phyloP scores from a whole-genome alignment of 306 rosid species.

The Trifolium fragiferum region DNA sequence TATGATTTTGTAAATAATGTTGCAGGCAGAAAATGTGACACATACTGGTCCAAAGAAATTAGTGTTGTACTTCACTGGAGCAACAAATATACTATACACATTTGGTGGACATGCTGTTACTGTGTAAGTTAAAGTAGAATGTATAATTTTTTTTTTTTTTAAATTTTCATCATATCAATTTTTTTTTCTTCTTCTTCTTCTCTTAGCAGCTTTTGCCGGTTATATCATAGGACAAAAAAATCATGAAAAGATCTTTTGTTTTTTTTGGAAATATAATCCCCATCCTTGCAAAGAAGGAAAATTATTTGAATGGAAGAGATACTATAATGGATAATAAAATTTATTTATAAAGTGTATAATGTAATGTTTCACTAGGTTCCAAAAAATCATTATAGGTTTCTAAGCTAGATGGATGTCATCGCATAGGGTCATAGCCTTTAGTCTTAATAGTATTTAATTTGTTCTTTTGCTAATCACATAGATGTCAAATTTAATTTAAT shows the following conservation, averaged over 20 bases:
- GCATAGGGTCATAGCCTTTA: conserved; percentile 35
- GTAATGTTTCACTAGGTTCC: conserved; percentile 37
- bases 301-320: neutral
- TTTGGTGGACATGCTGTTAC: conserved; percentile 99
- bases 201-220: conserved; percentile 59
- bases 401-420: conserved; percentile 38
- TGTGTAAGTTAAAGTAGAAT: conserved; percentile 58
- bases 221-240: conserved; percentile 46
- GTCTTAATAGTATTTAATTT: conserved; percentile 31
- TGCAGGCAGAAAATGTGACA: conserved; percentile 67
- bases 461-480: conserved; percentile 38
- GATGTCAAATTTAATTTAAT: conserved; percentile 6
- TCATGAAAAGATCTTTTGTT: conserved; percentile 44
- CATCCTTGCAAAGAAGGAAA: neutral
- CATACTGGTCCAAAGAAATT: conserved; percentile 78
- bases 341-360: conserved; percentile 8
- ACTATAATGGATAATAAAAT: conserved; percentile 27
- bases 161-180: neutral
- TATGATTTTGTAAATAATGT: conserved; percentile 4
- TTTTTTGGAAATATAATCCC: conserved; percentile 40
- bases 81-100: conserved; percentile 94
- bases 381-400: conserved; percentile 17
- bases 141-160: neutral
- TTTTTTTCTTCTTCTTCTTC: conserved; percentile 28
- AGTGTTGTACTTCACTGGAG: conserved; percentile 96